A percentile compares a stretch with the other conserved stretches of the same genome.
Conservation (phyloP, 2,329 filamentous ascomycete genomes). For the Shiraia sp. region DNA sequence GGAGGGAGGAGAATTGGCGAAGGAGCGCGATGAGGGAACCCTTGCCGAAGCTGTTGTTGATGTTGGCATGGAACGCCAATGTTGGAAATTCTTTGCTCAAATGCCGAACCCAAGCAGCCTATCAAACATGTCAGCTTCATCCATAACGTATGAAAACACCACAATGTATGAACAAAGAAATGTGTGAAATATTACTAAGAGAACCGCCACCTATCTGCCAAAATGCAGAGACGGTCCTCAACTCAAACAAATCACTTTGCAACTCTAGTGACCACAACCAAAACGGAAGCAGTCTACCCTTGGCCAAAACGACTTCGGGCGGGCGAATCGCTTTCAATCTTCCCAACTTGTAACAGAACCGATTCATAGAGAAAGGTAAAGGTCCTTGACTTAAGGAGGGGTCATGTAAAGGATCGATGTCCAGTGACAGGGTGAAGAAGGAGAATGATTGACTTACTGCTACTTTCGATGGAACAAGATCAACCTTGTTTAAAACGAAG, state of each 20-base stretch:
- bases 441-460: slow-evolving; percentile 72
- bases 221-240: slow-evolving; percentile 76
- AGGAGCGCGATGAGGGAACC: slow-evolving; percentile 90
- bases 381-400: slow-evolving; percentile 91
- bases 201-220: slow-evolving; percentile 69
- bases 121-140: slow-evolving; percentile 30
- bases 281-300: slow-evolving; percentile 81
- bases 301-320: slow-evolving; percentile 64
- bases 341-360: slow-evolving; percentile 99
- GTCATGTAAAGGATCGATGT: slow-evolving; percentile 55
- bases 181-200: slow-evolving; percentile 99
- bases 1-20: slow-evolving; percentile 87
- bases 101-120: slow-evolving; percentile 91
- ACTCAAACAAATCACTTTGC: slow-evolving; percentile 91
- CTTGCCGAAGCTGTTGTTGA: slow-evolving; percentile 97
- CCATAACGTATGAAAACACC: slow-evolving; percentile 19
- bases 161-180: slow-evolving; percentile 38
- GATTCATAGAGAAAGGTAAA: slow-evolving; percentile 74
- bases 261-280: slow-evolving; percentile 79
- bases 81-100: slow-evolving; percentile 92
- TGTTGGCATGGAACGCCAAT: slow-evolving; percentile 89
- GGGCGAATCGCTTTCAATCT: slow-evolving; percentile 80
- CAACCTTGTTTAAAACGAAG: slow-evolving; percentile 88
- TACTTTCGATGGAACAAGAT: slow-evolving; percentile 88
- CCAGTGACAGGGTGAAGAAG: slow-evolving; percentile 10